These are phyloP conservation scores for Debaryomycetaceae sp. DNA, from an alignment of 1,139 yeast species.

Conservation along the genomic window DNA sequence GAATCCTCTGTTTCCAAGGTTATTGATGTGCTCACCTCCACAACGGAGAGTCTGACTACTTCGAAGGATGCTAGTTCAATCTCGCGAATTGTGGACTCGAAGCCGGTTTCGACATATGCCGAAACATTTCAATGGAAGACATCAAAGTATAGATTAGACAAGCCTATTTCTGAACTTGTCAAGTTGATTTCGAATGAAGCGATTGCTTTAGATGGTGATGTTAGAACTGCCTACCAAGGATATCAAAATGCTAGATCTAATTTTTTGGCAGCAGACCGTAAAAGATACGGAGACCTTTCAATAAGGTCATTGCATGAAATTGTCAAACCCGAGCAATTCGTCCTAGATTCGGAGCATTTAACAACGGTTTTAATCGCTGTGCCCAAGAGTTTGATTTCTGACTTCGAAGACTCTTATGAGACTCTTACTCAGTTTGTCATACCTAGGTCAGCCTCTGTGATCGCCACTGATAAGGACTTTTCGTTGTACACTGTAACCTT, in stretches of 20 bases:
- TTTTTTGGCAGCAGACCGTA: conserved; percentile 84
- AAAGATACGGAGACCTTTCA: conserved; percentile 88
- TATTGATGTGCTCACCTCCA: conserved; percentile 60
- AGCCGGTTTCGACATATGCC: conserved; percentile 52
- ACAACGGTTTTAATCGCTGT: conserved; percentile 83
- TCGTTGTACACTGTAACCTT: conserved; percentile 73
- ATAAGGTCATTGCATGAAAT: conserved; percentile 88
- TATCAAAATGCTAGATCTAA: conserved; percentile 83
- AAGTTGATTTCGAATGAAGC: conserved; percentile 73
- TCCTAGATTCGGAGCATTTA: conserved; percentile 79
- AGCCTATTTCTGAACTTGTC: conserved; percentile 74
- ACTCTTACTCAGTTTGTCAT: conserved; percentile 77
- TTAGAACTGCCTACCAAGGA: conserved; percentile 62
- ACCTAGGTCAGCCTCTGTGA: conserved; percentile 77
- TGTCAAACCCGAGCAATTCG: conserved; percentile 81
- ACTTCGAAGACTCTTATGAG: conserved; percentile 71
- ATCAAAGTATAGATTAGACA: conserved; percentile 80
- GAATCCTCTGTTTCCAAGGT: conserved; percentile 66
- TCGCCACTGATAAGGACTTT: conserved; percentile 73
- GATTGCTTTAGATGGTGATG: conserved; percentile 76
- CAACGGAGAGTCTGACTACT: conserved; percentile 37
- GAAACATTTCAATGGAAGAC: conserved; percentile 84
- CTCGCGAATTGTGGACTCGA: conserved; percentile 36
- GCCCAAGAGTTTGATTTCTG: conserved; percentile 60
- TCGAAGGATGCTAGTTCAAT: conserved; percentile 6